These are phyloP conservation scores for Xylariaceae sp. DNA, from an alignment of 2,329 filamentous ascomycete genomes.

Conservation along the genomic window DNA sequence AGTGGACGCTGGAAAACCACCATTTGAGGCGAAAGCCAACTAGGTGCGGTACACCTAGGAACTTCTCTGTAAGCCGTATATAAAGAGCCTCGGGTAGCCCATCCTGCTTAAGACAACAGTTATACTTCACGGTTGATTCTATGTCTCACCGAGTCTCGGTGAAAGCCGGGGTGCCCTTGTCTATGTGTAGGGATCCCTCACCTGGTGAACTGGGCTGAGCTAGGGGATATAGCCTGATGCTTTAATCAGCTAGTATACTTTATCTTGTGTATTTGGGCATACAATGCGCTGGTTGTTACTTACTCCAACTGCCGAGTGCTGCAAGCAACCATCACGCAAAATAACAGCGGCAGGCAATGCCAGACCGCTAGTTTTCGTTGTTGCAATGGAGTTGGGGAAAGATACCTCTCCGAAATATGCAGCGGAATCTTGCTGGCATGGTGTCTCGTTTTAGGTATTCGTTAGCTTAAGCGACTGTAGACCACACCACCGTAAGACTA, in stretches of 20 bases:
- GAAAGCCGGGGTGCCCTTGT: too few species aligned
- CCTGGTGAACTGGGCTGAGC: too few species aligned
- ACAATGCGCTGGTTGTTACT: background rate
- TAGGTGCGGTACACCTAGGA: too few species aligned
- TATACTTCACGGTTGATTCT: too few species aligned
- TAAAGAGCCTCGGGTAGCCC: too few species aligned
- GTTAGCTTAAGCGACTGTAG: background rate
- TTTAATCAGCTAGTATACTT: slow-evolving; percentile 1
- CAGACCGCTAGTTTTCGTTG: slow-evolving; percentile 25
- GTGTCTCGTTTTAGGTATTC: slow-evolving; percentile 7
- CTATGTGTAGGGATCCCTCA: too few species aligned
- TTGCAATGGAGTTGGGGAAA: slow-evolving; percentile 3
- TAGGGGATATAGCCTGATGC: too few species aligned
- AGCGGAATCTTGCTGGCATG: slow-evolving; percentile 13
- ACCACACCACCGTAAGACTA: background rate
- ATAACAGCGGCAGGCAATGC: slow-evolving; percentile 10
- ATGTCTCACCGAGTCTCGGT: too few species aligned
- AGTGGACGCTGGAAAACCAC: too few species aligned
- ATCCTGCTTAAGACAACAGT: too few species aligned
- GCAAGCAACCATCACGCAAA: slow-evolving; percentile 3
- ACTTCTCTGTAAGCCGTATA: too few species aligned
- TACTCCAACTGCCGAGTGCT: background rate
- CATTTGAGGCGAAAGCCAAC: too few species aligned
- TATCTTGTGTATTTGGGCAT: background rate
- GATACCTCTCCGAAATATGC: slow-evolving; percentile 11